phyloP scores from a whole-genome alignment of 2,329 filamentous ascomycete species.

The Lasiodiplodia theobromae region DNA sequence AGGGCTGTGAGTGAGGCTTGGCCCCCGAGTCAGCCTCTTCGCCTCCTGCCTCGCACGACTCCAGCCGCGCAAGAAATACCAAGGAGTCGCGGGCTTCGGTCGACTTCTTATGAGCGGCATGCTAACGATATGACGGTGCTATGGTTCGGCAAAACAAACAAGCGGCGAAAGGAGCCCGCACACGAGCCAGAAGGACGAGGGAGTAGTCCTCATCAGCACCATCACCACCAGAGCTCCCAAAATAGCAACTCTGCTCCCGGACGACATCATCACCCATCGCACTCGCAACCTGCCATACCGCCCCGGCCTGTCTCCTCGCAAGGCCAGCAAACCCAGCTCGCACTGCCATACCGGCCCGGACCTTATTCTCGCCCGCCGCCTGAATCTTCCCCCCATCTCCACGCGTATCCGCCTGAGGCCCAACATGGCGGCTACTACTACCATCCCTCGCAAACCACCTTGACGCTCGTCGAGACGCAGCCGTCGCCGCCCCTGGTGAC shows the following conservation, averaged over 20 bases:
- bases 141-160: slow-evolving; percentile 20
- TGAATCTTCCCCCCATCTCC: slow-evolving; percentile 3
- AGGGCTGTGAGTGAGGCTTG: slow-evolving; percentile 29
- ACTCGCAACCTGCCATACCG: background rate
- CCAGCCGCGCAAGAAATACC: background rate
- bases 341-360: background rate
- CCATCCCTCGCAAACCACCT: slow-evolving; percentile 10
- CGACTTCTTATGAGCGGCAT: slow-evolving; percentile 1
- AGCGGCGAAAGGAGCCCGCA: slow-evolving; percentile 25
- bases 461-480: slow-evolving; percentile 1
- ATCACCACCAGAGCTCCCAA: slow-evolving; percentile 12
- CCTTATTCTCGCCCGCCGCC: background rate
- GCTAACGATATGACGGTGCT: slow-evolving; percentile 18
- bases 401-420: background rate
- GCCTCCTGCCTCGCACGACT: background rate
- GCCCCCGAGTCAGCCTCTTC: slow-evolving; percentile 18
- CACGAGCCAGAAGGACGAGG: slow-evolving; percentile 5
- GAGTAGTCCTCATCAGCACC: background rate
- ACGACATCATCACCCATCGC: slow-evolving; percentile 16
- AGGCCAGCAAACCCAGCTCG: background rate
- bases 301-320: slow-evolving; percentile 5
- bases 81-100: background rate
- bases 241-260: slow-evolving; percentile 19
- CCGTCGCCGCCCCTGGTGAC: slow-evolving; percentile 7
- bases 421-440: slow-evolving; percentile 7